phyloP scores from a whole-genome alignment of 208 protist genomes.

The Paratrypanosoma confusum region DNA sequence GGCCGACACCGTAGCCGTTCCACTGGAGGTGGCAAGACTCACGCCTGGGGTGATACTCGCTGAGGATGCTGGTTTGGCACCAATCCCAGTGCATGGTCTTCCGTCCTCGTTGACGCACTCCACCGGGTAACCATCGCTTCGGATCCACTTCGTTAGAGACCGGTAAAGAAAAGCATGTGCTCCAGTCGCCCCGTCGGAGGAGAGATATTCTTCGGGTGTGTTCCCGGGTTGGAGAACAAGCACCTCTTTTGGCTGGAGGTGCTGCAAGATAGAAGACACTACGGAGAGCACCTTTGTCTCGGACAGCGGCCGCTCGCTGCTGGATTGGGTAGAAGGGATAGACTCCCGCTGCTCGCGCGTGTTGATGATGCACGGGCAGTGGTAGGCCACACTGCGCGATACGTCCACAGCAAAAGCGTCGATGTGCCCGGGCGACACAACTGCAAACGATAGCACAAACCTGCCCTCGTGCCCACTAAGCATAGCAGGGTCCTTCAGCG shows the following conservation, averaged over 20 bases:
- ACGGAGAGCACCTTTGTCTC: constrained; percentile 14
- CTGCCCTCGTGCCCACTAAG: constrained; percentile 51
- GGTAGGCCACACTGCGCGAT: constrained; percentile 55
- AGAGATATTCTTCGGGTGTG: background rate
- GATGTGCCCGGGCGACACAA: constrained; percentile 13
- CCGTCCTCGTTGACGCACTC: constrained; percentile 14
- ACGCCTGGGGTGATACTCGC: too few species aligned
- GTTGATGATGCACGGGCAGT: constrained; percentile 31
- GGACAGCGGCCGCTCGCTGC: too few species aligned
- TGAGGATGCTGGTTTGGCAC: too few species aligned
- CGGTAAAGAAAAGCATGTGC: too few species aligned
- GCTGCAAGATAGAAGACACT: constrained; percentile 52
- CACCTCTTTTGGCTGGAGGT: constrained; percentile 66
- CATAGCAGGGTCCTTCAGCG: constrained; percentile 79
- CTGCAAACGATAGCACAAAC: constrained; percentile 53
- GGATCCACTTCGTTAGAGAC: constrained; percentile 31
- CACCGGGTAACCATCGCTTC: constrained; percentile 44
- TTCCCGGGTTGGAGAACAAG: constrained; percentile 27
- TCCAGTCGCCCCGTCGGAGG: too few species aligned
- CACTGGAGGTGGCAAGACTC: background rate
- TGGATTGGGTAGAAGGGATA: too few species aligned
- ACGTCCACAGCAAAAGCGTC: constrained; percentile 77
- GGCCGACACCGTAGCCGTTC: too few species aligned
- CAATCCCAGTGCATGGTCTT: too few species aligned
- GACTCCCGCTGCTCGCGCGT: too few species aligned